Base-by-base conservation (phyloP, 1,284 basidiomycete genomes). In the Sutorius eximius region DNA sequence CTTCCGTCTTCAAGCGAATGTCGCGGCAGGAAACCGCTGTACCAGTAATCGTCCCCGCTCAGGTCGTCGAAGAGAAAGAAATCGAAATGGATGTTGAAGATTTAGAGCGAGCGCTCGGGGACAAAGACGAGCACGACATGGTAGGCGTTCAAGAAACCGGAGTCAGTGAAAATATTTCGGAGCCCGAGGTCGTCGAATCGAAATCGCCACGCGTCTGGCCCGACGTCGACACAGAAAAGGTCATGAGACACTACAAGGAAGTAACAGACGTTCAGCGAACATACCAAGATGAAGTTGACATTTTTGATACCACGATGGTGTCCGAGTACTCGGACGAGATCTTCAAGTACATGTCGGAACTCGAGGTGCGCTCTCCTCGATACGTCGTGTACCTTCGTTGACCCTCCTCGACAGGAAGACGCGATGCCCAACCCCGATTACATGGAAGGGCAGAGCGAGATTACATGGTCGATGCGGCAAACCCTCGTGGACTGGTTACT, bases 271-370 rank as follows among this genome's bases (percentile, higher is more conserved):
- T 96, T 61, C 87, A 86, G 63, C 80, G 85, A 49, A 77, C 76
- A 40, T 91, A 93, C 73, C 79, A 86, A 43, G 91, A 94, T 58
- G 86, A 91, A 52, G 78, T 90, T 24, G 95, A 98, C 68, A 81
- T 88, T 67, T 86, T 86, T 62, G 97, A 99, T 74, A 90, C 90
- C 27, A 94, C 93, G 11, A 98, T 99, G 96, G 95, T 97, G 22
- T 94, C 95, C 45, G 97, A 99, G 73, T 99, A 99, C 70, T 84
- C 95, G 27, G 92, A 95, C 30, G 96, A 99, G 57, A 99, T 99
- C 69, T 99, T 99, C 67, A 81, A 83, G 58, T 98, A 99, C 75
- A 99, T 99, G 97, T 80, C 80, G 59, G 82, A 91, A 53, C 83
- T 97, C 49, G 94, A 98, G 82, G 92, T 94, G 58, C 33, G 81